Percentiles rank a stretch among this genome's conserved stretches.
Evolutionary conservation across 2,329 filamentous ascomycete species (phyloP).

Genomic region (Fusarium sp.): DNA sequence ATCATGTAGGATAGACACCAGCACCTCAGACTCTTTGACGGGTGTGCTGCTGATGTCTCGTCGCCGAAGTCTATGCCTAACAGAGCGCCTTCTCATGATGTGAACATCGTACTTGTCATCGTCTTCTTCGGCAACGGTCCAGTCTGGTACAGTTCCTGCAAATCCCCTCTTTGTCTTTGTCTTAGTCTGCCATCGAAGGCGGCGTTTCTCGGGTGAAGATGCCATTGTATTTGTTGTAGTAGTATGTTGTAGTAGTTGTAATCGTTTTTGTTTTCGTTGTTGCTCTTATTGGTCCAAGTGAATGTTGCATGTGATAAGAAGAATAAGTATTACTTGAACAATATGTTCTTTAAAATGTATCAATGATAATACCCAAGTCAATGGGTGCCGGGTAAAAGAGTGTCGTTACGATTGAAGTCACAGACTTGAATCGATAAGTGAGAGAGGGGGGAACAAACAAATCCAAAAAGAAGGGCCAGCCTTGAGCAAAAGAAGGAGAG

Average conservation of each 20-base stretch:
- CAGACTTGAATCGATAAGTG: slow-evolving; percentile 40
- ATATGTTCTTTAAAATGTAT: slow-evolving; percentile 7
- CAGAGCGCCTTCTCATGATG: slow-evolving; percentile 30
- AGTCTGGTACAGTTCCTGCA: slow-evolving; percentile 36
- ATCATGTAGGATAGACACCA: slow-evolving; percentile 4
- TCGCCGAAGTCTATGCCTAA: slow-evolving; percentile 20
- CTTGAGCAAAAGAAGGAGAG: slow-evolving; percentile 39
- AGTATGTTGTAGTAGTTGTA: background rate
- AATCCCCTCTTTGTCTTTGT: slow-evolving; percentile 34
- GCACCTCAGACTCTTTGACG: slow-evolving; percentile 19
- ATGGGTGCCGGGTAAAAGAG: slow-evolving; percentile 28
- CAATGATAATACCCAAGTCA: slow-evolving; percentile 19
- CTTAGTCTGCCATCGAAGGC: slow-evolving; percentile 37
- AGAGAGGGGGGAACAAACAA: slow-evolving; percentile 4
- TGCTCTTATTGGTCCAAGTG: slow-evolving; percentile 1
- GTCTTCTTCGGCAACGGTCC: slow-evolving; percentile 45
- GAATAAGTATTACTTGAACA: slow-evolving; percentile 16
- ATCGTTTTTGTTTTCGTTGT: slow-evolving; percentile 2
- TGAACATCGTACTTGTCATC: slow-evolving; percentile 38
- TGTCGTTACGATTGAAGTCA: slow-evolving; percentile 36
- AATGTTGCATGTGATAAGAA: slow-evolving; percentile 1
- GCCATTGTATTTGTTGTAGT: slow-evolving; percentile 36
- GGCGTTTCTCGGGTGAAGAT: slow-evolving; percentile 19
- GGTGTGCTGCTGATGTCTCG: slow-evolving; percentile 14
- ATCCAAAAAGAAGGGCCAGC: slow-evolving; percentile 42